Evolutionary conservation across 1,139 yeast species (phyloP).

Genomic region (Candida freyschussii): DNA sequence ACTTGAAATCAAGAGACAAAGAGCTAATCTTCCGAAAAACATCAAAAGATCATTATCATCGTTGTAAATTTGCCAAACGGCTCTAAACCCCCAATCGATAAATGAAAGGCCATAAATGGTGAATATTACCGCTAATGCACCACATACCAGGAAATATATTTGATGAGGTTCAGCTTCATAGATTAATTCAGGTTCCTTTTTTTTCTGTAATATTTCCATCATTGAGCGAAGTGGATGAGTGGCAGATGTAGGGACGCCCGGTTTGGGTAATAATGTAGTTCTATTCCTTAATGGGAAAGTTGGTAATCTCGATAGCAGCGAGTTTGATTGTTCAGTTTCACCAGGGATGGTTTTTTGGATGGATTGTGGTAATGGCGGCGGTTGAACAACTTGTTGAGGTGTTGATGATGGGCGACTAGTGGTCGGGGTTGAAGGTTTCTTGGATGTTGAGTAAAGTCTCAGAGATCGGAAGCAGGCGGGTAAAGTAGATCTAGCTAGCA

Average conservation of each 20-base stretch:
- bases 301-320: constrained; percentile 48
- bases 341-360: constrained; percentile 49
- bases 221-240: constrained; percentile 62
- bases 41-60: constrained; percentile 46
- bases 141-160: constrained; percentile 64
- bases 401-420: too few relatives aligned
- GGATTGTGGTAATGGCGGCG: constrained; percentile 14
- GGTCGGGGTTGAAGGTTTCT: too few relatives aligned
- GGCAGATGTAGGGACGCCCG: constrained; percentile 69
- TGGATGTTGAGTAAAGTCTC: too few relatives aligned
- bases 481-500: too few relatives aligned
- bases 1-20: constrained; percentile 33
- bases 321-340: constrained; percentile 47
- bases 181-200: constrained; percentile 63
- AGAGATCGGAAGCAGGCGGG: too few relatives aligned
- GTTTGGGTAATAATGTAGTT: constrained; percentile 67
- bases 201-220: constrained; percentile 51
- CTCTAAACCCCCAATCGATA: constrained; percentile 55
- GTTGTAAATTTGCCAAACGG: constrained; percentile 52
- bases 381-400: constrained; percentile 8
- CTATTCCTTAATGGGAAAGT: constrained; percentile 65
- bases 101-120: constrained; percentile 63
- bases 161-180: constrained; percentile 84
- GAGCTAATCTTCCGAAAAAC: constrained; percentile 36
- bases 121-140: constrained; percentile 64